Percentiles rank a stretch among this genome's conserved stretches.
These are phyloP conservation scores for Fusarium avenaceum DNA, from an alignment of 2,329 filamentous ascomycete species.

Conservation along the genomic window DNA sequence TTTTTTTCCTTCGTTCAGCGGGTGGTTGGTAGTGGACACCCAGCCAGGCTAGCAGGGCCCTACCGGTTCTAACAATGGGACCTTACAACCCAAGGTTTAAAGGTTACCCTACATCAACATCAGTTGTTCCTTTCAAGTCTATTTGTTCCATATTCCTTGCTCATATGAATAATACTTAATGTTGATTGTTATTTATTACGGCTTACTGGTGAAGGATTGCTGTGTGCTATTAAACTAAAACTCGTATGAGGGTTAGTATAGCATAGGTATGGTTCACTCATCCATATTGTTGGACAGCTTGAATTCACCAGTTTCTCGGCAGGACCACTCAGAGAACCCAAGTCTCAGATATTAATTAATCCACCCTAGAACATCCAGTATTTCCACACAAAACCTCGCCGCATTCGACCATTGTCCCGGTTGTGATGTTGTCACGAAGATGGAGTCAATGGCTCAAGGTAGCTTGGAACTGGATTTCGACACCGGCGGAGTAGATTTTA, in stretches of 20 bases:
- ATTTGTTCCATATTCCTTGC: neutral
- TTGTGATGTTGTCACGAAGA: neutral
- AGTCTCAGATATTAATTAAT: rapidly evolving
- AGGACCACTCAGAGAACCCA: neutral
- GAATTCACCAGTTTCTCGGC: neutral
- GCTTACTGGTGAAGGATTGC: no score
- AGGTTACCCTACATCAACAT: conserved; percentile 4
- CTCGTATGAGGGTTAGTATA: no score
- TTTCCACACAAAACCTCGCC: neutral
- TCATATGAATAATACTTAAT: neutral
- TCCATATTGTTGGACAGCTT: no score
- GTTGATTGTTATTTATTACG: no score
- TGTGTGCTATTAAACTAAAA: no score
- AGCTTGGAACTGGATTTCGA: no score
- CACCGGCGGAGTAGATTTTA: no score
- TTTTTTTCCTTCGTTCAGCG: neutral
- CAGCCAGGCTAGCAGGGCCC: no score
- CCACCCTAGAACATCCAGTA: neutral
- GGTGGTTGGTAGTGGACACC: conserved; percentile 2
- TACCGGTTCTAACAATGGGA: no score
- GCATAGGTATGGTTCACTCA: no score
- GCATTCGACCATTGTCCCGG: neutral
- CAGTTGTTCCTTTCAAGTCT: neutral
- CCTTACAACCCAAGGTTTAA: neutral
- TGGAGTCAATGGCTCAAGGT: neutral